Evolutionary conservation across 2,329 filamentous ascomycete species (phyloP).

Genomic region (Podosphaera fusca): DNA sequence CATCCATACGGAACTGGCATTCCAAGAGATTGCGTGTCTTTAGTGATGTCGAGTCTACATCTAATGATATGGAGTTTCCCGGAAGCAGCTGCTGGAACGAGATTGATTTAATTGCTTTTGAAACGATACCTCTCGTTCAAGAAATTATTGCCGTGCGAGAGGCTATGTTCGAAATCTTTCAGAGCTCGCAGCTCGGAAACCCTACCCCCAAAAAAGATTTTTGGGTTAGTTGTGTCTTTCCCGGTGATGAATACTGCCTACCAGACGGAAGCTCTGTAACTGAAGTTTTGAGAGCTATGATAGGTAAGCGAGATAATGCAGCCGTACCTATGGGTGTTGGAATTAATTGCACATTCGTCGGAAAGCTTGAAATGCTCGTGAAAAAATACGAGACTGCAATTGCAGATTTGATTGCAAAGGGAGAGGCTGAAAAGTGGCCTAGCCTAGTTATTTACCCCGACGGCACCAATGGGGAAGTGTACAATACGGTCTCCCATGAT

Average conservation of each 20-base stretch:
- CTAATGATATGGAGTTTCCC: not conserved
- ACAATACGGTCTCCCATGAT: conserved; percentile 36
- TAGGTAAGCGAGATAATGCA: conserved; percentile 9
- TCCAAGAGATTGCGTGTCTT: conserved; percentile 29
- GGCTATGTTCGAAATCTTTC: conserved; percentile 12
- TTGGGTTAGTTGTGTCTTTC: conserved; percentile 43
- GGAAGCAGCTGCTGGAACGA: conserved; percentile 11
- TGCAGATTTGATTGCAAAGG: conserved; percentile 16
- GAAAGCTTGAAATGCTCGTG: conserved; percentile 33
- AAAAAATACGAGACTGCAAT: conserved; percentile 29
- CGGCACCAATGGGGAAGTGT: conserved; percentile 43
- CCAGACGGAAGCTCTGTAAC: conserved; percentile 30
- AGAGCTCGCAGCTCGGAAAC: not conserved
- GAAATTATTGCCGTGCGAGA: conserved; percentile 35
- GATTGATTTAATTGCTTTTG: conserved; percentile 34
- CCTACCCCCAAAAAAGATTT: conserved; percentile 10
- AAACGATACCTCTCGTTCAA: conserved; percentile 40
- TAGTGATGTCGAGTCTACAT: conserved; percentile 1
- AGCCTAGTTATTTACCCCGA: conserved; percentile 43
- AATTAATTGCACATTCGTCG: conserved; percentile 45
- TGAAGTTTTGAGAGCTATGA: conserved; percentile 20
- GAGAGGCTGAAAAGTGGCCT: conserved; percentile 21
- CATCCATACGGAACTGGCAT: conserved; percentile 26
- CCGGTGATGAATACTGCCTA: conserved; percentile 26
- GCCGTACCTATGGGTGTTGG: conserved; percentile 35